Base-by-base conservation (phyloP, 108 stramenopile genomes). In the Nitzschia putrida region DNA sequence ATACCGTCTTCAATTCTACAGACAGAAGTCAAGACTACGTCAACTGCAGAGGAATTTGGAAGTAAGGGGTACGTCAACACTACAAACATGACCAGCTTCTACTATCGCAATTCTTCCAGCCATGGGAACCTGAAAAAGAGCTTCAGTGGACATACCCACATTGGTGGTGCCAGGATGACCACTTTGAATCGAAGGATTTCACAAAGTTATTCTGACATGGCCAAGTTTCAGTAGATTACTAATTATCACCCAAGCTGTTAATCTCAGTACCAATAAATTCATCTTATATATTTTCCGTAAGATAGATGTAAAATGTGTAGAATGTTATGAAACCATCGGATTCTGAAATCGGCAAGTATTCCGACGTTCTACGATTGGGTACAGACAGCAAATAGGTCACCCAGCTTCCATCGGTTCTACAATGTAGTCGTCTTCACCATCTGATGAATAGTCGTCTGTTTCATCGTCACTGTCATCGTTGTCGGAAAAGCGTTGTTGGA, bases 81-180 rank as follows among this genome's bases (percentile, higher is more conserved):
- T 7, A 84, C 91, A n/a, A 78, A 66, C 55, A 95, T 95, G 94
- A 91, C 94, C 10, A 77, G 84, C 65, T 95, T 95, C 70, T 95
- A 95, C 58, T 95, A 95, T 61, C 83, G 90, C 13, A 85, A 85
- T 53, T 38, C 69, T 7, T 29, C 68, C 24, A 66, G 76, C 57
- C 20, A 65, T 49, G 45, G 38, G 45, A 54, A 53, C 18, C 40
- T 71, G 44, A 63, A 63, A 47, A 63, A 63, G 44, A 63, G 61
- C 44, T 63, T 14, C 16, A 63, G 61, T 63, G 61, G 61, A 25
- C 42, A 63, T 24, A 22, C n/a, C n/a, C 54, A 61, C 22, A 18
- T 49, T 18, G 47, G 47, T 18, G 29, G 29, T 4, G 29, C 29
- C 29, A 16, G 47, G n/a, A 16, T 18, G n/a, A 18, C 47, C 18